Evolutionary conservation across 1,284 basidiomycete species (phyloP), one percentile per base, ranked within the genome.

Genomic region (Ustilago sp.): DNA sequence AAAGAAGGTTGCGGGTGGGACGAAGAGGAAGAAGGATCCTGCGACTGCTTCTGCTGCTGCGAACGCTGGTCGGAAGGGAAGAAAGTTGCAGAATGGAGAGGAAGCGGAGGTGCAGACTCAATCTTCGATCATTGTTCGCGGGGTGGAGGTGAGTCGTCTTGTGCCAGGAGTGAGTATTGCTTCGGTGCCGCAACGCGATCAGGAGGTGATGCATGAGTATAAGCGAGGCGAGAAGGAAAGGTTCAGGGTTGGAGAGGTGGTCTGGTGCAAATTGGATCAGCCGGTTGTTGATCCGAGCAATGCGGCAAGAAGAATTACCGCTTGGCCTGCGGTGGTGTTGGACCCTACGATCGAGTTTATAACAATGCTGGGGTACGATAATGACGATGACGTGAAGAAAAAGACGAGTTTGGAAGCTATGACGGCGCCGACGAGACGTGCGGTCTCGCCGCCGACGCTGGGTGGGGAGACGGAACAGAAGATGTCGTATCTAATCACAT

Each of bases 161-260:
- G 23, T 59, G 7, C 80, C 80, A 8, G 79, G 79, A 17, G 45
- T 74, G 31, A 50, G 59, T 19, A 69, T 69, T 31, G 57, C 68
- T 2, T 79, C 77, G 17, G 74, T 69, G 4, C 67, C 69, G 34
- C 62, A 72, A 41, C 64, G 78, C 15, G 75, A 75, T 34, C 55
- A 58, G 17, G 78, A 80, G 59, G 48, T 62, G 19, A 68, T 75
- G 71, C 61, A 70, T 35, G 52, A 69, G 28, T 39, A 63, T 36
- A 61, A 67, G 34, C 61, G 56, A 9, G 75, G 77, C 17, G 59
- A 79, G 31, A 68, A 65, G 51, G 80, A 81, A 50, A 68, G 80
- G 15, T 80, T 68, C 64, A 59, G 80, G 2, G 52, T 74, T 1
- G 78, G 78, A 17, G 80, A 81, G 58, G 51, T 80, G 36, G 77